Evolutionary conservation across 441 rosid species (phyloP).

Genomic region (Pelargonium citronellum): DNA sequence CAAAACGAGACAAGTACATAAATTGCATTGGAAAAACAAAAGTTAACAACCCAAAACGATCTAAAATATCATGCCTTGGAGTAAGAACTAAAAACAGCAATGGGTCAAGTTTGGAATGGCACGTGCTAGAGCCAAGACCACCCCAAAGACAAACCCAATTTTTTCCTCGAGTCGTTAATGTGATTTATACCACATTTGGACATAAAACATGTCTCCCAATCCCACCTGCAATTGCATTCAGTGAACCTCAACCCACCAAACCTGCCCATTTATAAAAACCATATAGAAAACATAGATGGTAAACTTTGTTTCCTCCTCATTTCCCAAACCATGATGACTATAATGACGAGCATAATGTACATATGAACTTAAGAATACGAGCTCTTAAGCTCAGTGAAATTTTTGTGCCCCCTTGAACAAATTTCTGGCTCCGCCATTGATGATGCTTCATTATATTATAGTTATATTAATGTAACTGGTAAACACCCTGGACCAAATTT

Average conservation of each 20-base stretch:
- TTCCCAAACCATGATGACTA: not conserved
- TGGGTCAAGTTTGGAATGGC: not conserved
- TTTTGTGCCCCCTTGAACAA: too few species aligned
- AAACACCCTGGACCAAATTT: too few species aligned
- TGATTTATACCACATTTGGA: not conserved
- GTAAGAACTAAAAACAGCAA: not conserved
- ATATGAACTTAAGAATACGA: not conserved
- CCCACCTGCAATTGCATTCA: too few species aligned
- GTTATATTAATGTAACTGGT: too few species aligned
- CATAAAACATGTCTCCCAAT: not conserved
- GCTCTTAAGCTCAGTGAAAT: too few species aligned
- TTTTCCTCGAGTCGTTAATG: not conserved
- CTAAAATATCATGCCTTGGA: not conserved
- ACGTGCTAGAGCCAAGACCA: not conserved
- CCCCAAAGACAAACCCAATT: not conserved
- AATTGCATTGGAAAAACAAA: not conserved
- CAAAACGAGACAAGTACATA: not conserved
- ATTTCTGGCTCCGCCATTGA: too few species aligned
- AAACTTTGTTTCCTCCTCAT: not conserved
- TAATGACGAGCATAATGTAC: not conserved
- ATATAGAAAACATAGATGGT: not conserved
- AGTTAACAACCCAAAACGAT: not conserved
- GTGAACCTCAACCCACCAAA: not conserved
- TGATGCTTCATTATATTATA: too few species aligned
- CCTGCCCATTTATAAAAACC: not conserved